A percentile compares a stretch with the other conserved stretches of the same genome.
These are phyloP conservation scores for Gyromitra esculenta DNA, from an alignment of 2,329 filamentous ascomycete genomes.

Conservation along the genomic window DNA sequence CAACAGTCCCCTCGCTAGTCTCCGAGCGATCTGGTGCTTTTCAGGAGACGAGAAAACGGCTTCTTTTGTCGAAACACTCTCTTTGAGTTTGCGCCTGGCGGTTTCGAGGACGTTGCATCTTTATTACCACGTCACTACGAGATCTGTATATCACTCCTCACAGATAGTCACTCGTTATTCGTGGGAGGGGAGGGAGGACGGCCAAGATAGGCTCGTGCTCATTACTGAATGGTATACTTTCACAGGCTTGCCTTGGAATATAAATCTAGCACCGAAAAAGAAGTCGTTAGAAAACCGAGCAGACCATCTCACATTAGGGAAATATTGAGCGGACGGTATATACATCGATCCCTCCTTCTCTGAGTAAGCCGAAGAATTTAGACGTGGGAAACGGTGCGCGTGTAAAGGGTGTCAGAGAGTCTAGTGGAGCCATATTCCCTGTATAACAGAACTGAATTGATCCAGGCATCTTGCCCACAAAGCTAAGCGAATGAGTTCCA, in stretches of 20 bases:
- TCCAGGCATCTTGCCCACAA: not conserved
- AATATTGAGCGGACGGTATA: not conserved
- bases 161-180: not conserved
- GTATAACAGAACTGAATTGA: not conserved
- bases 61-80: not conserved
- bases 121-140: not conserved
- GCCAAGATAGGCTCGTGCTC: not conserved
- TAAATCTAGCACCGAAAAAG: not conserved
- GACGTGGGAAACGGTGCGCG: not conserved
- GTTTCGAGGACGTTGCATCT: not conserved
- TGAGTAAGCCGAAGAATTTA: not conserved
- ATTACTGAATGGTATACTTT: not conserved
- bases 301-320: not conserved
- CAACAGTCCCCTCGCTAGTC: not conserved
- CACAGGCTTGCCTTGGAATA: not conserved
- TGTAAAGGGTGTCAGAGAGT: not conserved
- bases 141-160: not conserved
- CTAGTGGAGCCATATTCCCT: not conserved
- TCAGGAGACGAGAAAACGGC: not conserved
- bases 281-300: not conserved
- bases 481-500: not conserved
- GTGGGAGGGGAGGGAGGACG: not conserved
- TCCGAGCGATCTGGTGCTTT: not conserved
- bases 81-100: not conserved
- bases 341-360: not conserved